phyloP scores from a whole-genome alignment of 2,329 filamentous ascomycete species.

The Coniochaeta pulveracea region DNA sequence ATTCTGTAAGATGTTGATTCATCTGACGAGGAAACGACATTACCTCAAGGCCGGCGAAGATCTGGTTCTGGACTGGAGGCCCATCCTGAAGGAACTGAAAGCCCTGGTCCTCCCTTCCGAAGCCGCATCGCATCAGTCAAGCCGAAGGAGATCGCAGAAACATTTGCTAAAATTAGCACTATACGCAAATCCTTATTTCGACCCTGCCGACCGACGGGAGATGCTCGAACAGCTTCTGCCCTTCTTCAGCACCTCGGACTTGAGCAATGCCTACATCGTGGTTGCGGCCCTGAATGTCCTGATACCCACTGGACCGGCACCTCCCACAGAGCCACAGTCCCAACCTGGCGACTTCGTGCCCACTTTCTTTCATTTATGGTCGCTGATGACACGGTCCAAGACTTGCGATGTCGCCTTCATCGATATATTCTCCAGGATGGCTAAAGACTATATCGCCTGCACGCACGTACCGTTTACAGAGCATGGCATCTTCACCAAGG shows the following conservation, averaged over 20 bases:
- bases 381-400: slow-evolving; percentile 80
- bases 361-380: slow-evolving; percentile 95
- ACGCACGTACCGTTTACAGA: slow-evolving; percentile 69
- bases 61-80: slow-evolving; percentile 84
- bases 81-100: slow-evolving; percentile 87
- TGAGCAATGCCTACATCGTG: slow-evolving; percentile 89
- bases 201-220: slow-evolving; percentile 71
- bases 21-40: slow-evolving; percentile 91
- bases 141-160: slow-evolving; percentile 44
- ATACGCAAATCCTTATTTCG: slow-evolving; percentile 86
- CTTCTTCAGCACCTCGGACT: slow-evolving; percentile 88
- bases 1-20: slow-evolving; percentile 94
- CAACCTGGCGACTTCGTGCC: slow-evolving; percentile 82
- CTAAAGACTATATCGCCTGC: slow-evolving; percentile 70
- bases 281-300: slow-evolving; percentile 76
- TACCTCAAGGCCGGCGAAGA: slow-evolving; percentile 88
- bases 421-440: slow-evolving; percentile 79
- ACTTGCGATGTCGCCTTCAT: slow-evolving; percentile 78
- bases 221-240: slow-evolving; percentile 73
- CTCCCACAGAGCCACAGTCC: slow-evolving; percentile 60
- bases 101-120: slow-evolving; percentile 80
- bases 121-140: slow-evolving; percentile 52
- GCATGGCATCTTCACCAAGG: slow-evolving; percentile 82
- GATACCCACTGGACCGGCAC: slow-evolving; percentile 72
- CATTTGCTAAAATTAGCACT: slow-evolving; percentile 78